Evolutionary conservation across 2,329 filamentous ascomycete genomes (phyloP), one percentile per base, ranked within the genome.

Genomic region (Juglanconis oblonga): DNA sequence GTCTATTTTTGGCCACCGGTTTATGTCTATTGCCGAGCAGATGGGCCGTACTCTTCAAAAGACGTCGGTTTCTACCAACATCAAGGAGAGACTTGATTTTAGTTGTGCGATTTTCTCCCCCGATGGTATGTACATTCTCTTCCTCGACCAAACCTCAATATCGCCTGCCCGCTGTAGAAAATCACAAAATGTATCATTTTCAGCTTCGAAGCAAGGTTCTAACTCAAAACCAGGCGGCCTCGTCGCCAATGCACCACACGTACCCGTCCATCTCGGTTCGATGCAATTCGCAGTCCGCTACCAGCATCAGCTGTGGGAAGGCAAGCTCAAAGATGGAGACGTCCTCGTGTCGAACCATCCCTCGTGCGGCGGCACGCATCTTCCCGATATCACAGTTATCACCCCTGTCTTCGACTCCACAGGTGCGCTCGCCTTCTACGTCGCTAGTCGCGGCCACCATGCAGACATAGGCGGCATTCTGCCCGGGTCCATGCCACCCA

Each of bases 21-120:
- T 94, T 74, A 93, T 93, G 90, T 86, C 87, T 3, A 91, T 93
- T 63, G 90, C 90, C 0, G 90, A 93, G 72, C 90, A 93, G 68
- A 93, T 93, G 89, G 90, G 90, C 0, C 81, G 87, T 55, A 87
- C 88, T 3, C 73, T 94, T n/a, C 88, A 92, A 68, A 92, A 92
- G 74, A 92, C 89, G 0, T 87, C 86, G 65, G 87, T 93, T 13
- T 88, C 84, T 58, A 91, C 87, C 0, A 93, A 92, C 66, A 89
- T 93, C 71, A 90, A 94, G 67, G 91, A 94, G 69, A 83, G 90
- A 3, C 79, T 94, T 1, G 90, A 94, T 69, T 94, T 92, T 69
- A 91, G 88, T 1, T 94, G 90, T 65, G 90, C 90, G 2, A 77
- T 94, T 0, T 94, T 94, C 68, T 88, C 90, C 79, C 86, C 8